Percentiles rank a stretch among this genome's conserved stretches.
Conservation (phyloP, 2,329 filamentous ascomycete species). For the Pseudohalonectria lignicola region DNA sequence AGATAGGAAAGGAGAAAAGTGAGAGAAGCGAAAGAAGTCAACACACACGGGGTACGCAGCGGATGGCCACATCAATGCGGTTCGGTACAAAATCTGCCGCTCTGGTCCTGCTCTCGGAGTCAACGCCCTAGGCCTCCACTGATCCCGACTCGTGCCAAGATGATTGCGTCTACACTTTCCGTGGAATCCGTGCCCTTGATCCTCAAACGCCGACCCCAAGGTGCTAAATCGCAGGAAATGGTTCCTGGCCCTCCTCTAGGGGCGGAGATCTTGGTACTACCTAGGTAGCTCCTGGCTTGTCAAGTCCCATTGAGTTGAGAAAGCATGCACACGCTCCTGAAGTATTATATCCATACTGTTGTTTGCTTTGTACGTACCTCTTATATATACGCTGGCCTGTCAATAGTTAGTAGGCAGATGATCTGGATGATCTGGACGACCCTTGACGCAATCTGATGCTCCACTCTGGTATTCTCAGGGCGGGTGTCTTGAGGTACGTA, state of each 20-base stretch:
- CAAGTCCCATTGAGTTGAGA: too few relatives aligned
- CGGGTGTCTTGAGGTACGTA: background rate
- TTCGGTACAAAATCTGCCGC: too few relatives aligned
- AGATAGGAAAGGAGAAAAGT: background rate
- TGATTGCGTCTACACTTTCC: background rate
- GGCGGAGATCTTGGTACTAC: too few relatives aligned
- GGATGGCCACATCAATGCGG: too few relatives aligned
- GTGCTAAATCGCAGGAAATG: background rate
- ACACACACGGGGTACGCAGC: background rate
- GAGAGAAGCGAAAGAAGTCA: background rate
- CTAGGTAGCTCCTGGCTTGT: too few relatives aligned
- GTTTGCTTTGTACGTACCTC: background rate
- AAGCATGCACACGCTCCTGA: background rate
- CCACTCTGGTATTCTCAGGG: background rate
- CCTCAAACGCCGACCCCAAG: background rate
- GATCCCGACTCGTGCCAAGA: background rate
- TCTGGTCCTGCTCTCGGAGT: too few relatives aligned
- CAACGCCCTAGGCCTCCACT: too few relatives aligned
- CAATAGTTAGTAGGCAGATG: too few relatives aligned
- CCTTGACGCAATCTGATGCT: background rate
- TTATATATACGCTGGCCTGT: background rate
- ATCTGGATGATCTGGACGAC: background rate
- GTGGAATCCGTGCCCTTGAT: conserved; percentile 1
- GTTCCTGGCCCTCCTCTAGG: too few relatives aligned
- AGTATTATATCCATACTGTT: background rate